Evolutionary conservation across 805 yeast species (phyloP), one percentile per base, ranked within the genome.

Genomic region (Suhomyces tanzawaensis): DNA sequence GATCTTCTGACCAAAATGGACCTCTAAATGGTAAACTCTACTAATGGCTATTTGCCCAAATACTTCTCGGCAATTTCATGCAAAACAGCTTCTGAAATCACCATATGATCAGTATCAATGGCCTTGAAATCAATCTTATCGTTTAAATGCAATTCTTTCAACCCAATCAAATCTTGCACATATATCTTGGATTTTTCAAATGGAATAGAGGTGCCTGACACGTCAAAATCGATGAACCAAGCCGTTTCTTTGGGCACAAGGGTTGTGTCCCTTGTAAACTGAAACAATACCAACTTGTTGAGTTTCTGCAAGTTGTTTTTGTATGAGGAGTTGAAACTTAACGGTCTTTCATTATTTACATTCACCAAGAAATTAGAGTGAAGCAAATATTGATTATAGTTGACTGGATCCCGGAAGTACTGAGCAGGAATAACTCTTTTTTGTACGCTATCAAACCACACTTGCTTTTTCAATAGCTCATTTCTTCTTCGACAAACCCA

Each of bases 231-330:
- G 34, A 60, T 71, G 51, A 83, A 81, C 77, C 79, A 77, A 1
- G 90, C 81, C 37, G 82, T 76, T 40, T 83, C 84, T 50, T 76
- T 79, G 1, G 95, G 95, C 4, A 79, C 79, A 5, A 85, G 60
- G 2, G 84, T 82, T n/a, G 72, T 72, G 55, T 85, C 95, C 42
- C 75, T 58, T 2, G 60, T 58, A 48, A 86, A 85, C 57, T 66
- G 57, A 2, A 82, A 63, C 70, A 86, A 57, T 0, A 82, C 85
- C 23, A 85, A 60, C 34, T 66, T 71, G 14, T 78, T 67, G 26
- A 85, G 53, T 5, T 43, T 46, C 12, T 57, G 48, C 34, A 85
- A 51, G 32, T 74, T 74, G 4, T 59, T 51, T 12, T 47, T 57
- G 49, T 81, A 82, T 0, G 66, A 57, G 3, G 40, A 32, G 41